Evolutionary conservation across 805 yeast genomes (phyloP), one percentile per base, ranked within the genome.

Genomic region (Sugiyamaella marilandica): DNA sequence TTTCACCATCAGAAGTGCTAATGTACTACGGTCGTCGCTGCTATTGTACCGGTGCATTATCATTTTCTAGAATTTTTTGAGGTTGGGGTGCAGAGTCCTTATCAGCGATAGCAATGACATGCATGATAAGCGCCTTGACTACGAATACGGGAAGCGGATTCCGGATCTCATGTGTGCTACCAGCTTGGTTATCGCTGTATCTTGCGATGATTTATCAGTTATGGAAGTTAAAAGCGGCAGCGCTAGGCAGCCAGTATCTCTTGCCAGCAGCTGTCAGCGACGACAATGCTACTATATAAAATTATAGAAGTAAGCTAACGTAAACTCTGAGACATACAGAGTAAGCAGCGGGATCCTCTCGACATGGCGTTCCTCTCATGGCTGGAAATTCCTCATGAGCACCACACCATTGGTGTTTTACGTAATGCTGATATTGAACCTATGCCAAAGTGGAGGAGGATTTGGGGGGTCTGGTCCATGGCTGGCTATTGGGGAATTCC

Each of bases 381-480:
- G 16, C 24, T 39, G 43, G 43, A 39, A 16, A 21, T 39, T 9
- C 43, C 43, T 39, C 43, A 39, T 39, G 21, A 16, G 21, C 24
- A 39, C 9, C 19, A 16, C 5, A 39, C 21, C 19, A 16, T 39
- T 16, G 16, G 43, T 10, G 21, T 39, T n/a, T 21, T 39, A 9
- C 14, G 43, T 5, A 39, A 39, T 39, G 24, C 43, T 14, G 43
- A 39, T 39, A 39, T 39, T 16, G 43, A 2, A 49, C 43, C 43
- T 16, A 39, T 39, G 43, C 43, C 43, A 5, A 16, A 16, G 16
- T 39, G 57, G 10, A 62, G 80, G 53, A 64, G 81, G 48, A 70
- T 74, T 0, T 78, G 81, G 81, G 74, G 73, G 9, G 62, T 64
- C 26, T 65, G 70, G 62, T 70, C 74, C 37, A 76, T 69, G 57